These are phyloP conservation scores for Geosiphon pyriformis DNA, from an alignment of 192 early-diverging fungal species.

Conservation along the genomic window DNA sequence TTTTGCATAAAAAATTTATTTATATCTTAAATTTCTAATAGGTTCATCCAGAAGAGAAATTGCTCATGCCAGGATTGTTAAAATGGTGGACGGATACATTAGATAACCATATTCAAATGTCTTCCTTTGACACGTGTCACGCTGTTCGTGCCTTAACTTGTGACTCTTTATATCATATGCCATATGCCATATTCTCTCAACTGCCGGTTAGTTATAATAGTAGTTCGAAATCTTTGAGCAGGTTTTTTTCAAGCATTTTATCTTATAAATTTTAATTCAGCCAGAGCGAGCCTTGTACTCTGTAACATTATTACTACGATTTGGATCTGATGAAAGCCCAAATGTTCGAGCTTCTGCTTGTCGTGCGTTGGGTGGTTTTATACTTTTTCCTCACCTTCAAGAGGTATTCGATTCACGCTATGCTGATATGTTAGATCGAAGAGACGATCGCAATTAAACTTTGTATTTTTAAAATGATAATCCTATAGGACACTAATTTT, in stretches of 20 bases:
- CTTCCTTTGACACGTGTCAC: constrained; percentile 32
- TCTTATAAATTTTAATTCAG: too few species aligned
- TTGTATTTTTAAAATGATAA: too few species aligned
- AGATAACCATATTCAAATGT: constrained; percentile 38
- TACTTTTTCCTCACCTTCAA: constrained; percentile 47
- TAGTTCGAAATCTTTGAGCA: too few species aligned
- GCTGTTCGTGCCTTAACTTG: constrained; percentile 39
- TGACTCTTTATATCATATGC: constrained; percentile 44
- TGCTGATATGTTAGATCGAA: too few species aligned
- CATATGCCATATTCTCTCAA: constrained; percentile 33
- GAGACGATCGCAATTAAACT: too few species aligned
- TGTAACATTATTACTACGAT: constrained; percentile 40
- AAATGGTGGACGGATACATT: constrained; percentile 42
- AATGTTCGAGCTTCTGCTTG: constrained; percentile 58
- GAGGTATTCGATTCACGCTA: constrained; percentile 35
- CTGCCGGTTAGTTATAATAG: constrained; percentile 39
- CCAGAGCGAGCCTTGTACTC: background rate
- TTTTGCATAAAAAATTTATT: background rate
- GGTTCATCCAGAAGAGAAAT: background rate
- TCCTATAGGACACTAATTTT: constrained; percentile 54
- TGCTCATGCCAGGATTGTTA: background rate
- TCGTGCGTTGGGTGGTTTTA: constrained; percentile 57
- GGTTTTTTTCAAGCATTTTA: too few species aligned
- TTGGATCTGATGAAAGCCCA: constrained; percentile 48
- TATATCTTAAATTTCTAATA: background rate